Evolutionary conservation across 2,329 filamentous ascomycete species (phyloP), one percentile per base, ranked within the genome.

Genomic region (Alternaria longipes): DNA sequence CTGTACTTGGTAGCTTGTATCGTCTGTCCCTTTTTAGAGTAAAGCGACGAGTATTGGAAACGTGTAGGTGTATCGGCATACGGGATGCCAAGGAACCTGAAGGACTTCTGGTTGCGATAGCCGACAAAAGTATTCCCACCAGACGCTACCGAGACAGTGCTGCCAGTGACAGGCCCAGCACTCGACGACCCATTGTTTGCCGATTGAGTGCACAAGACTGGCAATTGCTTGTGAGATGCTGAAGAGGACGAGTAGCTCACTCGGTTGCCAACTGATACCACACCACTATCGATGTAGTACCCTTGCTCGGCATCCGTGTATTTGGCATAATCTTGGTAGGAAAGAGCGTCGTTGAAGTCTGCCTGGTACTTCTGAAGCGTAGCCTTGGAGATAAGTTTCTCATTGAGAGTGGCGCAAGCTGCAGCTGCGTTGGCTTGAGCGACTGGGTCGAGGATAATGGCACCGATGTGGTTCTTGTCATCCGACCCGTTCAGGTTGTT

Each of bases 401-500:
- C 84, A n/a, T 81, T 81, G 49, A 86, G 63, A 1, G 79, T 72
- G 11, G 74, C 73, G 64, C 84, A 86, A n/a, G 82, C 83, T 34
- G 77, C 70, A 1, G 73, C 71, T 26, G 80, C 83, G 49, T 77
- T 72, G 18, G 72, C 67, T 40, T 77, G 74, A 7, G 74, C 66
- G 50, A 81, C 72, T 4, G 81, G 73, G 56, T 84, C 84, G 42
- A 86, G 73, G 8, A 86, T 71, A 44, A 86, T 80, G 3, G 84
- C 84, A 11, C 84, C 81, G 18, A 84, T 75, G 66, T 86, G 84
- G 62, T 86, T 85, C 26, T 70, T 75, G 72, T 86, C 83, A 62
- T 87, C 84, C 0, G 83, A 82, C 8, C 75, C 78, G 67, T 87
- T 87, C 24, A 86, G 75, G 41, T 86, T 86, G 72, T 86, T 86